Percentiles rank a stretch among this genome's conserved stretches.
phyloP scores from a whole-genome alignment of 495 filamentous ascomycete genomes.

The Lophiotrema nucula region DNA sequence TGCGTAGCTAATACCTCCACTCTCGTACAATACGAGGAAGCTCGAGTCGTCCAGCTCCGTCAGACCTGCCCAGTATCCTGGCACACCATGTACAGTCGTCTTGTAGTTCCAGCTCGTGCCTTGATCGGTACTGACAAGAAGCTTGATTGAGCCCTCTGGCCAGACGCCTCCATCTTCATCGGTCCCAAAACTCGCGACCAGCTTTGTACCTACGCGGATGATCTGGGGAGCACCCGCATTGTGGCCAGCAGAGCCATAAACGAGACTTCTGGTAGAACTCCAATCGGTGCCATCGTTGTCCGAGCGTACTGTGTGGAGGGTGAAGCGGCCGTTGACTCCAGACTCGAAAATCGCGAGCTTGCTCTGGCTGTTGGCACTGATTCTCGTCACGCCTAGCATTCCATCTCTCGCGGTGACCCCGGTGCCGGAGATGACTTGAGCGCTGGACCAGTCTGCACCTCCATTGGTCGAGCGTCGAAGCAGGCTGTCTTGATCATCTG shows the following conservation, averaged over 20 bases:
- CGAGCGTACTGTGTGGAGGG: conserved; percentile 55
- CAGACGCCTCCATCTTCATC: conserved; percentile 51
- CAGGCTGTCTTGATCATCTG: conserved; percentile 61
- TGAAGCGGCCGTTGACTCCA: conserved; percentile 47
- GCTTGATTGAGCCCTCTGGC: conserved; percentile 30
- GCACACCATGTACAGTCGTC: conserved; percentile 39
- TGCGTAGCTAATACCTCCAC: conserved; percentile 37
- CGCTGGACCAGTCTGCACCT: conserved; percentile 51
- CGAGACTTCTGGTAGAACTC: conserved; percentile 48
- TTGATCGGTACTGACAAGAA: conserved; percentile 45
- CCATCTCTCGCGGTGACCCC: conserved; percentile 54
- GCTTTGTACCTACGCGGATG: conserved; percentile 53
- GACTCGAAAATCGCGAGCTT: conserved; percentile 63
- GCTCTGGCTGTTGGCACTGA: conserved; percentile 42
- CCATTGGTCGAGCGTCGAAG: conserved; percentile 55
- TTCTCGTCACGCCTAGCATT: conserved; percentile 56
- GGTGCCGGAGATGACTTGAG: conserved; percentile 50
- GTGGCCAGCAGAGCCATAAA: conserved; percentile 36
- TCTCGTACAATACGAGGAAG: conserved; percentile 45
- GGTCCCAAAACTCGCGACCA: conserved; percentile 62
- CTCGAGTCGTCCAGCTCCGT: conserved; percentile 37
- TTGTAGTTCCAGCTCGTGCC: conserved; percentile 45
- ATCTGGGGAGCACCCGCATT: conserved; percentile 63
- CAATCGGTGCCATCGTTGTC: conserved; percentile 58
- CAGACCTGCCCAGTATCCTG: conserved; percentile 48